phyloP scores from a whole-genome alignment of 768 basidiomycete genomes.

The Infundibulicybe gibba region DNA sequence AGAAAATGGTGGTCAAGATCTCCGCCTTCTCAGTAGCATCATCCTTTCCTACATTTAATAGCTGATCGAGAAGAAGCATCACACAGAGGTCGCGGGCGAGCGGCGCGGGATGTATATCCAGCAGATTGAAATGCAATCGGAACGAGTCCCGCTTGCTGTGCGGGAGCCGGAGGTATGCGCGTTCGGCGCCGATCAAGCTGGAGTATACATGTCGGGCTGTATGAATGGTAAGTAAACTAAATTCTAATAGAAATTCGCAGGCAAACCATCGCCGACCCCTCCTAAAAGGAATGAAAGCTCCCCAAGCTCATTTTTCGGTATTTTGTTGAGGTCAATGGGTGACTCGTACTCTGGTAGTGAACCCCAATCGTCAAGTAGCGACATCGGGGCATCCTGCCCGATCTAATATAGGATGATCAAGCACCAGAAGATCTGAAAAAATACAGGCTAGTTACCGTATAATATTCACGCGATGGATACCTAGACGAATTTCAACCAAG shows the following conservation, averaged over 20 bases:
- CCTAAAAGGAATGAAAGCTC: constrained; percentile 21
- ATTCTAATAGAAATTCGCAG: neutral
- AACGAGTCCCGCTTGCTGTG: constrained; percentile 10
- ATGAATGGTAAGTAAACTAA: neutral
- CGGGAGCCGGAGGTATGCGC: constrained; percentile 11
- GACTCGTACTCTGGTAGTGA: constrained; percentile 6
- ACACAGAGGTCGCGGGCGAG: constrained; percentile 18
- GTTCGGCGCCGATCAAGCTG: constrained; percentile 17
- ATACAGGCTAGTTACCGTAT: too few species aligned
- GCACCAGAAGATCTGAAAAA: too few species aligned
- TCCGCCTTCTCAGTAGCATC: constrained; percentile 9
- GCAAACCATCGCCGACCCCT: constrained; percentile 21
- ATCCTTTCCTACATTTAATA: constrained; percentile 6
- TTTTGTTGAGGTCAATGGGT: constrained; percentile 13
- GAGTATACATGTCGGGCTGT: constrained; percentile 21
- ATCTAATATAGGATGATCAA: constrained; percentile 6
- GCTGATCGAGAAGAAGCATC: constrained; percentile 15
- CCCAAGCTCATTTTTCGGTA: constrained; percentile 10
- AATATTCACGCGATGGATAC: too few species aligned
- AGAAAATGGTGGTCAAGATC: constrained; percentile 19
- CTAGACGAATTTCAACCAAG: too few species aligned
- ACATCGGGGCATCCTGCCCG: constrained; percentile 21
- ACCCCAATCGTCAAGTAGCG: constrained; percentile 22
- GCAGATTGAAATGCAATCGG: constrained; percentile 16
- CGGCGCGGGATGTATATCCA: constrained; percentile 19